A percentile compares a stretch with the other conserved stretches of the same genome.
phyloP scores from a whole-genome alignment of 306 rosid genomes.

The Pyrus pyrifolia region DNA sequence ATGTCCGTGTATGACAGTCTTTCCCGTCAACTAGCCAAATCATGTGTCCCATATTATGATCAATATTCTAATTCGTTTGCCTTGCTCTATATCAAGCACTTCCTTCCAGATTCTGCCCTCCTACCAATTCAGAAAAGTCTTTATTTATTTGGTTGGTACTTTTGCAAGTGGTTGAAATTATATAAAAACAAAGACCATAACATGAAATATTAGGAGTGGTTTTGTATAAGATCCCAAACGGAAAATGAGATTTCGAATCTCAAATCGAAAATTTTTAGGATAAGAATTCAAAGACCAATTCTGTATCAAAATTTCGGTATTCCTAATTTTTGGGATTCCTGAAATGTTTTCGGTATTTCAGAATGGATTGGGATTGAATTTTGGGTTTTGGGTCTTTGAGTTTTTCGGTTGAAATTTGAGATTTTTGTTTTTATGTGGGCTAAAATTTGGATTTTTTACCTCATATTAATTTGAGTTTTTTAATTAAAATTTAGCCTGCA shows the following conservation, averaged over 20 bases:
- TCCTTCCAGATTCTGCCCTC: not conserved
- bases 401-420: too few species aligned
- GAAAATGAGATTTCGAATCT: not conserved
- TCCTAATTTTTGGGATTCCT: too few species aligned
- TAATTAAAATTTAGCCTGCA: too few species aligned
- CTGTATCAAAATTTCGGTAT: too few species aligned
- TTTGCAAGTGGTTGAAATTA: not conserved
- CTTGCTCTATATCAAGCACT: not conserved
- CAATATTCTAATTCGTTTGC: not conserved
- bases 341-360: too few species aligned
- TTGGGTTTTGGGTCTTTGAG: too few species aligned
- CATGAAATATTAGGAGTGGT: not conserved
- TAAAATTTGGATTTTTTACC: conserved; percentile 16
- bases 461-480: too few species aligned
- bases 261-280: not conserved
- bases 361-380: too few species aligned
- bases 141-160: not conserved
- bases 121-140: not conserved
- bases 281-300: not conserved
- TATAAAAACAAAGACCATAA: not conserved
- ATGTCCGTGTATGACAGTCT: too few species aligned
- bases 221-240: not conserved
- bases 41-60: not conserved
- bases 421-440: not conserved
- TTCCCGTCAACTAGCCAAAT: too few species aligned